Evolutionary conservation across 495 filamentous ascomycete genomes (phyloP).

Genomic region (Xylaria intraflava): DNA sequence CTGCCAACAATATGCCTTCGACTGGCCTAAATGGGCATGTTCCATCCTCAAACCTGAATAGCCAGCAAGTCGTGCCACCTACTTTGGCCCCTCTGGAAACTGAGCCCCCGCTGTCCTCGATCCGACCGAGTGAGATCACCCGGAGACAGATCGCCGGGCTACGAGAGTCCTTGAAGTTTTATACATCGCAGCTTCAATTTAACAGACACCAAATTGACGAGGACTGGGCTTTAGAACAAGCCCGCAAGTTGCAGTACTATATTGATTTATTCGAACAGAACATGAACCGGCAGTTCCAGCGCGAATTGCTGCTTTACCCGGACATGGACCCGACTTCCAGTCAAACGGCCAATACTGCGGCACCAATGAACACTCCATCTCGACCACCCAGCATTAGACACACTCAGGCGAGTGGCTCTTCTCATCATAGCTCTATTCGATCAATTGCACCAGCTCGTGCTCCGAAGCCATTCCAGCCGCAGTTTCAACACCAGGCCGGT

Average conservation of each 20-base stretch:
- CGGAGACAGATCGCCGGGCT: constrained; percentile 37
- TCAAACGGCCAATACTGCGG: not conserved
- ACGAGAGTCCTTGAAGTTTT: constrained; percentile 32
- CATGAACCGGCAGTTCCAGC: constrained; percentile 28
- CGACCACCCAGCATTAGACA: constrained; percentile 14
- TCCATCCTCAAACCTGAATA: not conserved
- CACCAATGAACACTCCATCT: constrained; percentile 11
- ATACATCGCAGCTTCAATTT: constrained; percentile 41
- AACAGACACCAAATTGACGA: constrained; percentile 48
- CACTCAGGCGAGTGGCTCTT: constrained; percentile 11
- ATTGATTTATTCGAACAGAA: constrained; percentile 35
- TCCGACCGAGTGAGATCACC: constrained; percentile 42
- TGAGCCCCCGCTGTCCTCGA: constrained; percentile 36
- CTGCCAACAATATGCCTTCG: not conserved
- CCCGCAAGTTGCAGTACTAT: constrained; percentile 25
- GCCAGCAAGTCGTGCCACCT: constrained; percentile 1
- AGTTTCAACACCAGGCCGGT: constrained; percentile 8
- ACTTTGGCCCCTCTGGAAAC: constrained; percentile 4
- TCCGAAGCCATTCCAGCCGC: constrained; percentile 6
- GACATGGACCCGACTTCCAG: constrained; percentile 12
- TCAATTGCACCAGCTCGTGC: constrained; percentile 2
- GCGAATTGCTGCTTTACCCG: constrained; percentile 26
- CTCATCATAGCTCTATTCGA: constrained; percentile 16
- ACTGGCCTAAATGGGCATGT: not conserved
- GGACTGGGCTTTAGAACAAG: constrained; percentile 28